Base-by-base conservation (phyloP, 2,329 filamentous ascomycete genomes). In the Bisporella sp. region DNA sequence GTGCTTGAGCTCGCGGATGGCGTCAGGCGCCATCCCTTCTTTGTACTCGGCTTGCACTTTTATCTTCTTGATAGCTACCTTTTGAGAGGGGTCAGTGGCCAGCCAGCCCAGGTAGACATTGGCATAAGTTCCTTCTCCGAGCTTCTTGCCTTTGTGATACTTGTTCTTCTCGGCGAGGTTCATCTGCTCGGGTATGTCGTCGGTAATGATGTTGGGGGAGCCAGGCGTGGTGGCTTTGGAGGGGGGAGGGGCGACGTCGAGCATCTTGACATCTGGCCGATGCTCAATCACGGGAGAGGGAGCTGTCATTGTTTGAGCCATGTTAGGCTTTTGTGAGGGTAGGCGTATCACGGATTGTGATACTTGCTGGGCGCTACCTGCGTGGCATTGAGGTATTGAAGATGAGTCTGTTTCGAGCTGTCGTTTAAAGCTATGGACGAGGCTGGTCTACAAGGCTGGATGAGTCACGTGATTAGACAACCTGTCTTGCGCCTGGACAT, bases 41-140 rank as follows among this genome's bases (percentile, higher is more conserved):
- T 82, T 85, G 71, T 89, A 95, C 65, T 92, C 87, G 54, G 86
- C 84, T 61, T 89, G 86, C 52, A 90, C 75, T 67, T 93, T 93
- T 73, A 93, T 93, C 72, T 92, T 93, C 69, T 95, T 95, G 74
- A 95, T 92, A 61, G 93, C 93, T 56, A 99, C 88, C 49, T 87
- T 79, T 41, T 81, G 78, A 33, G 77, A 76, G 5, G 89, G 85
- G 60, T 93, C 82, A 59, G 72, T 73, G 52, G 84, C 81, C 43
- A 93, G 78, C 69, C 92, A 87, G 47, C 91, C 93, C 48, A 91
- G 82, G 73, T 90, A 96, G 63, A 99, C 93, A 63, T 95, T 85
- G 66, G 93, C 93, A 68, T 99, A 99, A 57, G 93, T 97, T 73
- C 93, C 93, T 70, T 95, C 89, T 68, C 93, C 93, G 53, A 99